phyloP scores from a whole-genome alignment of 805 yeast species.

The Metschnikowia sp. region DNA sequence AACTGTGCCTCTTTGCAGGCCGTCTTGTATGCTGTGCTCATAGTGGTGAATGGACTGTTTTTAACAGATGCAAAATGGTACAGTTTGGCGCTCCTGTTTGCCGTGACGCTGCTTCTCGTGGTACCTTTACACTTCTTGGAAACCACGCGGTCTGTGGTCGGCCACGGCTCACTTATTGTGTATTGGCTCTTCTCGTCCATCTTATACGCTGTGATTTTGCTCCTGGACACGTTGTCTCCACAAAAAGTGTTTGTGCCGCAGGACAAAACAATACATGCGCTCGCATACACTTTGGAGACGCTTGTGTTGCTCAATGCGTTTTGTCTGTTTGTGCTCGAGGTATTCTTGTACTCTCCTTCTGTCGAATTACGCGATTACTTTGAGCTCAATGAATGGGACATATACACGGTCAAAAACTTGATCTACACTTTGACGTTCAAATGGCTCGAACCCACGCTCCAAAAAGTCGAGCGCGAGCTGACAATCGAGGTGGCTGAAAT shows the following conservation, averaged over 20 bases:
- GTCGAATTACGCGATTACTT: conserved; percentile 21
- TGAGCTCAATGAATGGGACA: conserved; percentile 26
- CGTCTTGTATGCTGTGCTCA: conserved; percentile 12
- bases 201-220: conserved; percentile 9
- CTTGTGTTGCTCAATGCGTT: conserved; percentile 12
- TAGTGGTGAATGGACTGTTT: conserved; percentile 5
- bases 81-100: conserved; percentile 9
- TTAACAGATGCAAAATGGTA: not conserved
- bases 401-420: conserved; percentile 20
- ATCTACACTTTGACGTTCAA: conserved; percentile 22
- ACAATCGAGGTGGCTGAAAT: conserved; percentile 20
- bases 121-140: conserved; percentile 25
- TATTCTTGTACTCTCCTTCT: conserved; percentile 20
- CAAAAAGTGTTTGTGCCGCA: conserved; percentile 16
- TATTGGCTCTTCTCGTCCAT: conserved; percentile 21
- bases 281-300: conserved; percentile 16
- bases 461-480: conserved; percentile 22
- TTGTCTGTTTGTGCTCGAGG: conserved; percentile 18
- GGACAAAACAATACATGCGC: conserved; percentile 7
- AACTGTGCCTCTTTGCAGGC: conserved; percentile 16
- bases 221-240: conserved; percentile 22
- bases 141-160: conserved; percentile 20
- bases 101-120: conserved; percentile 11
- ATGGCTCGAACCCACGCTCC: conserved; percentile 28
- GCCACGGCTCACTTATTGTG: conserved; percentile 22